phyloP scores from a whole-genome alignment of 345 rosid species.

The Physaria fendleri region DNA sequence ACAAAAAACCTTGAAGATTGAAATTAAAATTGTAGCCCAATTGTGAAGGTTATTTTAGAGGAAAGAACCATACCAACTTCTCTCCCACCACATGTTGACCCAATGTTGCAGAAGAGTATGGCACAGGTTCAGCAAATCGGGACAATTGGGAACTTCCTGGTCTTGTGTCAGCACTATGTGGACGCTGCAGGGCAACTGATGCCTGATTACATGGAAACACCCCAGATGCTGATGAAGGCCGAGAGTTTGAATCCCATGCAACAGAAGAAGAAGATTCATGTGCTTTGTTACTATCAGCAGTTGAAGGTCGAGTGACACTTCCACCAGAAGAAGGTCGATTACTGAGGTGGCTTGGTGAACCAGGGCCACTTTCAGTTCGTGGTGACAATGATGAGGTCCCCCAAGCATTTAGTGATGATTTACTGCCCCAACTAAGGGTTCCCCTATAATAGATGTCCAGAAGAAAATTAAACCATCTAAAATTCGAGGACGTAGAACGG shows the following conservation, averaged over 20 bases:
- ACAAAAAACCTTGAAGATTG: background rate
- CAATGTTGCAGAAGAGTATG: slow-evolving; percentile 69
- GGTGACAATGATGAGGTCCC: slow-evolving; percentile 71
- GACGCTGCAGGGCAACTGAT: slow-evolving; percentile 61
- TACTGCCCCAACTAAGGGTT: slow-evolving; percentile 89
- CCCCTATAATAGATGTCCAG: slow-evolving; percentile 45
- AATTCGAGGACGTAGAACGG: background rate
- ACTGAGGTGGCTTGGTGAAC: slow-evolving; percentile 74
- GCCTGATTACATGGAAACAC: slow-evolving; percentile 65
- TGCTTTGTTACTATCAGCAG: slow-evolving; percentile 79
- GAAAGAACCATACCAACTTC: slow-evolving; percentile 49
- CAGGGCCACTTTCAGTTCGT: slow-evolving; percentile 57
- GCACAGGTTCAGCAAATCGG: slow-evolving; percentile 79
- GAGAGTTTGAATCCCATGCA: slow-evolving; percentile 74
- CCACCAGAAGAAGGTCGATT: slow-evolving; percentile 97
- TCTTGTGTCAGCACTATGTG: slow-evolving; percentile 97
- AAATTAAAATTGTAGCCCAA: too few relatives aligned
- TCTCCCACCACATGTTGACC: slow-evolving; percentile 43
- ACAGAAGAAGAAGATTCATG: slow-evolving; percentile 49
- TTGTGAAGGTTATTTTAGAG: too few relatives aligned
- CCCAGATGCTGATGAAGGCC: slow-evolving; percentile 98
- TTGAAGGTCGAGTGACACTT: slow-evolving; percentile 86
- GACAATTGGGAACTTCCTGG: slow-evolving; percentile 97
- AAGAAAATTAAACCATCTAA: background rate
- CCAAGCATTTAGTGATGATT: slow-evolving; percentile 84